Evolutionary conservation across 2,329 filamentous ascomycete genomes (phyloP).

Genomic region (Diaporthe sp.): DNA sequence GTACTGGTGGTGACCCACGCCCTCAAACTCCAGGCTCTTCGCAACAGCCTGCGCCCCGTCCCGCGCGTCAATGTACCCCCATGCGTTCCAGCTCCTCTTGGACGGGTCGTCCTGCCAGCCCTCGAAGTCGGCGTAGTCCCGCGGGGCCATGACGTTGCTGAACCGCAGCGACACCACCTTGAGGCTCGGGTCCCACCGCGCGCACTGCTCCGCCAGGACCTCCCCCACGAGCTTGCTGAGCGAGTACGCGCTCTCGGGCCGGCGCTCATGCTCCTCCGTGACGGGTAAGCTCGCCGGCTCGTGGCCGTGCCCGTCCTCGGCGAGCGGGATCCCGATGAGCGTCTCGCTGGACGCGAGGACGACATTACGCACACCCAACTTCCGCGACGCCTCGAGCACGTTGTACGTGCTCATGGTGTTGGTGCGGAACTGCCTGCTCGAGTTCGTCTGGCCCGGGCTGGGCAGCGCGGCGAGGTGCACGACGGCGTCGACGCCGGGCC

Average conservation of each 20-base stretch:
- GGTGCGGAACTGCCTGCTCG: conserved; percentile 35
- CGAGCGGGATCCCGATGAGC: conserved; percentile 38
- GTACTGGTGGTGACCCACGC: conserved; percentile 31
- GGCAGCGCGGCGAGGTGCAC: conserved; percentile 38
- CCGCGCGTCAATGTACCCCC: conserved; percentile 37
- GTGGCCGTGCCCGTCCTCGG: conserved; percentile 34
- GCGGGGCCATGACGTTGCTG: conserved; percentile 35
- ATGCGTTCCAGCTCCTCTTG: conserved; percentile 37
- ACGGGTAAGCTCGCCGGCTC: conserved; percentile 32
- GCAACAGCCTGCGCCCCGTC: conserved; percentile 36
- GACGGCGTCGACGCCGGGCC: conserved; percentile 26
- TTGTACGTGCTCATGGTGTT: conserved; percentile 40
- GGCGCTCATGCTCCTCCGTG: conserved; percentile 37
- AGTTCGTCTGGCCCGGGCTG: conserved; percentile 36
- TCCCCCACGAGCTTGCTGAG: conserved; percentile 37
- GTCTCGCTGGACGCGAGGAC: conserved; percentile 37
- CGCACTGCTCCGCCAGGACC: conserved; percentile 36
- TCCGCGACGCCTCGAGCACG: conserved; percentile 37
- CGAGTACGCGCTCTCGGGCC: conserved; percentile 37
- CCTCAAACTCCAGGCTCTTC: conserved; percentile 10
- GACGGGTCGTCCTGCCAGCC: conserved; percentile 33
- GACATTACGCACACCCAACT: conserved; percentile 35
- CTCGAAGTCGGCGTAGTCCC: conserved; percentile 35
- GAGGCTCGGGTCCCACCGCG: conserved; percentile 36
- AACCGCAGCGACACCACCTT: conserved; percentile 36